These are phyloP conservation scores for Daldinia sp. DNA, from an alignment of 2,329 filamentous ascomycete genomes.

Conservation along the genomic window DNA sequence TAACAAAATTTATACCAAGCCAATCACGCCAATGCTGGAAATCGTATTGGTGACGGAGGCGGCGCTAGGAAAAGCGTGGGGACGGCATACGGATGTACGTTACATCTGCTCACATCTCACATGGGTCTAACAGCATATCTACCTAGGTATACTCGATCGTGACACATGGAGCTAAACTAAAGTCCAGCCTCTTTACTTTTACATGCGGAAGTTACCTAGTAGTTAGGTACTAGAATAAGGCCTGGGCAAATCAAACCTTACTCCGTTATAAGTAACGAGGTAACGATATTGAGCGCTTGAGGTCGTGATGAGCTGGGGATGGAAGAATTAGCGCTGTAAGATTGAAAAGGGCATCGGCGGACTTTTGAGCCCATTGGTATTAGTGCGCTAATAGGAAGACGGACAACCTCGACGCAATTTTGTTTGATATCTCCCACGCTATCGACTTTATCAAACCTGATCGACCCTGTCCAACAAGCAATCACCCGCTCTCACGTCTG, in stretches of 20 bases:
- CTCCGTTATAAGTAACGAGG: background rate
- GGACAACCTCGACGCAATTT: background rate
- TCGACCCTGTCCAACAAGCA: constrained; percentile 12
- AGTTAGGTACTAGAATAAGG: constrained; percentile 5
- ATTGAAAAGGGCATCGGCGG: constrained; percentile 11
- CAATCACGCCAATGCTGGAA: constrained; percentile 28
- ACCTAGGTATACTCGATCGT: constrained; percentile 16
- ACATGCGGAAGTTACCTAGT: background rate
- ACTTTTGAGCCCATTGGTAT: constrained; percentile 8
- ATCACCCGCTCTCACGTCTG: constrained; percentile 18
- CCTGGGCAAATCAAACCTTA: background rate
- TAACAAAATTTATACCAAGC: constrained; percentile 31
- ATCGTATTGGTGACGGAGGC: constrained; percentile 32
- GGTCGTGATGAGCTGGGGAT: background rate
- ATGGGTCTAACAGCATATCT: constrained; percentile 21
- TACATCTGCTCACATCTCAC: constrained; percentile 6
- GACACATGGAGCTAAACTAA: background rate
- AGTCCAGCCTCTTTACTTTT: constrained; percentile 14
- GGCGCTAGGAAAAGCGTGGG: constrained; percentile 36
- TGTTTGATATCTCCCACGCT: constrained; percentile 9
- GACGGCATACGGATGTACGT: constrained; percentile 26
- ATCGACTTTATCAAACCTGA: constrained; percentile 1
- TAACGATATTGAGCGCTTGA: constrained; percentile 2
- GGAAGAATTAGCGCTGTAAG: background rate
- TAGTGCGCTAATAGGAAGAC: constrained; percentile 1